A percentile compares a stretch with the other conserved stretches of the same genome.
Evolutionary conservation across 805 yeast species (phyloP).

Genomic region (Pichia cephalocereana): DNA sequence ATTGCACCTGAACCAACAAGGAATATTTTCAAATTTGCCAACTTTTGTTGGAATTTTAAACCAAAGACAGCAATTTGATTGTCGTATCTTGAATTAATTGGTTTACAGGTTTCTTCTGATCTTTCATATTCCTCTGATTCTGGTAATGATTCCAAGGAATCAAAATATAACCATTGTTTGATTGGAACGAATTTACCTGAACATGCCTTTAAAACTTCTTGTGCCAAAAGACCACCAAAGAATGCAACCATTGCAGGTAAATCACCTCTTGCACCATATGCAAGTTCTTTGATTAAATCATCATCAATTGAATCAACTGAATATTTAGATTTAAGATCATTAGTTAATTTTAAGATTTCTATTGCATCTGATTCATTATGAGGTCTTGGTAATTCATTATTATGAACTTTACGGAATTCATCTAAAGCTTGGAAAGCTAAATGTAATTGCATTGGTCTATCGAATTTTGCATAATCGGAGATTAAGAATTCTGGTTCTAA

Average conservation of each 20-base stretch:
- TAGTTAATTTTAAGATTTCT: constrained; percentile 51
- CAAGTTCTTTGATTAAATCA: constrained; percentile 56
- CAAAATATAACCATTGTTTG: constrained; percentile 87
- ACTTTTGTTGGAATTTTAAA: constrained; percentile 55
- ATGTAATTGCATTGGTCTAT: constrained; percentile 84
- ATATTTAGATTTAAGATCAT: constrained; percentile 46
- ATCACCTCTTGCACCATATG: constrained; percentile 87
- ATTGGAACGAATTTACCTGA: constrained; percentile 94
- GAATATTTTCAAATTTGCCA: constrained; percentile 75
- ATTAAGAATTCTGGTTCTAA: constrained; percentile 66
- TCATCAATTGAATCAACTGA: constrained; percentile 44
- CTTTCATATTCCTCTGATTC: constrained; percentile 46
- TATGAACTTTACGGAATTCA: constrained; percentile 55
- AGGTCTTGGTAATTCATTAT: constrained; percentile 68
- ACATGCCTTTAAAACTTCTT: constrained; percentile 90
- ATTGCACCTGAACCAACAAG: constrained; percentile 97
- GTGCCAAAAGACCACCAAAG: constrained; percentile 91
- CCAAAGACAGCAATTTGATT: constrained; percentile 96
- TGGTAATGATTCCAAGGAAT: constrained; percentile 88
- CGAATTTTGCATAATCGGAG: constrained; percentile 92
- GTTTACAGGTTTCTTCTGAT: constrained; percentile 62
- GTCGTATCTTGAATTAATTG: constrained; percentile 80
- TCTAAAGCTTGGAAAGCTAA: constrained; percentile 86
- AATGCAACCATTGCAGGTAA: constrained; percentile 84
- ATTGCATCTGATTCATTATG: constrained; percentile 64